Conservation (phyloP, 2,329 filamentous ascomycete species). For the Elsinoe fawcettii region DNA sequence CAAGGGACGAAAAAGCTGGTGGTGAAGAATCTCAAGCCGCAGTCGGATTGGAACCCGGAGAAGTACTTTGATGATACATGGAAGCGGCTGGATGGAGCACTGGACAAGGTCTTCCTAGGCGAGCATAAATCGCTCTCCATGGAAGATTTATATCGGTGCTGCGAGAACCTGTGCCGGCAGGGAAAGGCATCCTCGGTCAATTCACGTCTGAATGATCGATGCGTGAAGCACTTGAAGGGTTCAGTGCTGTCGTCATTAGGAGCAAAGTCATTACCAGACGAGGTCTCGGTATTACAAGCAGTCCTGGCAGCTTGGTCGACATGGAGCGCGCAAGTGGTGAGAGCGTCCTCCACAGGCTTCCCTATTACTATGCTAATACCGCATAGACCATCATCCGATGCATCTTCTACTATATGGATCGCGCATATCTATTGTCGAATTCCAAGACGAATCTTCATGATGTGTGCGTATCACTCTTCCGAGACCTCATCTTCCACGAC, state of each 20-base stretch:
- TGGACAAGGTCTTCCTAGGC: conserved; percentile 64
- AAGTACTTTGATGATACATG: conserved; percentile 72
- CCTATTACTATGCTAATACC: conserved; percentile 17
- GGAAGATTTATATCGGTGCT: conserved; percentile 80
- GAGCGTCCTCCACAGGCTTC: conserved; percentile 23
- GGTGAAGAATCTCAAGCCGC: conserved; percentile 81
- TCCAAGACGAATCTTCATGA: conserved; percentile 71
- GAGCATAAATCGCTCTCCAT: conserved; percentile 59
- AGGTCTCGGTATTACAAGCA: conserved; percentile 56
- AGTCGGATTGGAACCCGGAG: conserved; percentile 57
- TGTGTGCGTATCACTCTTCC: conserved; percentile 69
- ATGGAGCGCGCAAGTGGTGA: conserved; percentile 72
- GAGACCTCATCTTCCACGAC: conserved; percentile 51
- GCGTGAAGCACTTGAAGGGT: conserved; percentile 54
- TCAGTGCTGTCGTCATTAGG: conserved; percentile 53
- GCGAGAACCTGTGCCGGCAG: conserved; percentile 84
- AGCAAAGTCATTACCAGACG: conserved; percentile 47
- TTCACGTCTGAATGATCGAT: conserved; percentile 56
- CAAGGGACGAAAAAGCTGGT: conserved; percentile 74
- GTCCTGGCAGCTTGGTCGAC: conserved; percentile 60
- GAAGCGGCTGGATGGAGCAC: conserved; percentile 63
- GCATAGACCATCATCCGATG: conserved; percentile 66
- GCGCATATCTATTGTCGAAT: conserved; percentile 73
- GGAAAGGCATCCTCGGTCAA: conserved; percentile 63
- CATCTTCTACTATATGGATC: conserved; percentile 89